Percentiles rank a stretch among this genome's conserved stretches.
These are phyloP conservation scores for Oemleria cerasiformis DNA, from an alignment of 306 rosid genomes.

Conservation along the genomic window DNA sequence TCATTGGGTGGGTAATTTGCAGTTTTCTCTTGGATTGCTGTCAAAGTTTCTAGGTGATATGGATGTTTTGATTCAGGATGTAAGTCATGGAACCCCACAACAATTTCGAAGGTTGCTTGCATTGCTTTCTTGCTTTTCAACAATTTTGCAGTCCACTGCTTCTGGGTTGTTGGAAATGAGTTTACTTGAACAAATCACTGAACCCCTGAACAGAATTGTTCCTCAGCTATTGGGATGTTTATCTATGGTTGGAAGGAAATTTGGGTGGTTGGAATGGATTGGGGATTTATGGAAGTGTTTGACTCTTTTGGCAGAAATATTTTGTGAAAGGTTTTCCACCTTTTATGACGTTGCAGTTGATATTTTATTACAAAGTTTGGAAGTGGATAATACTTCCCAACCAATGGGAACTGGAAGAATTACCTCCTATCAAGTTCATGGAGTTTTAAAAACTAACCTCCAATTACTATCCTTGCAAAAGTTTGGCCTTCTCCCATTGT, in stretches of 20 bases:
- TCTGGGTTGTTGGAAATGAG: constrained; percentile 88
- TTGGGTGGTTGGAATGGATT: constrained; percentile 93
- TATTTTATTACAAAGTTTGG: constrained; percentile 73
- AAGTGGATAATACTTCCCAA: constrained; percentile 34
- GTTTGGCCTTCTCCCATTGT: constrained; percentile 66
- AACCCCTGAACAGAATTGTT: constrained; percentile 63
- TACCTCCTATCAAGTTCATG: constrained; percentile 73
- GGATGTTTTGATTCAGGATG: constrained; percentile 92
- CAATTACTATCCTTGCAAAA: constrained; percentile 84
- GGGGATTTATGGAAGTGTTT: constrained; percentile 90
- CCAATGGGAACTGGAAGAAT: constrained; percentile 48
- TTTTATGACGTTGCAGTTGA: constrained; percentile 68
- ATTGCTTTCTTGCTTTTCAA: constrained; percentile 73
- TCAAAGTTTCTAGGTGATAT: constrained; percentile 90
- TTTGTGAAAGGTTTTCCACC: constrained; percentile 65
- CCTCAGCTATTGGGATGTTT: constrained; percentile 77
- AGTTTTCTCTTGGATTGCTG: constrained; percentile 70
- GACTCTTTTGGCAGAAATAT: constrained; percentile 87
- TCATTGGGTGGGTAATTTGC: constrained; percentile 86
- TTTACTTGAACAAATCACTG: constrained; percentile 74
- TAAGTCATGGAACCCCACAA: constrained; percentile 68
- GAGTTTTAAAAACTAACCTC: constrained; percentile 88
- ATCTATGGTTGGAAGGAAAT: constrained; percentile 76
- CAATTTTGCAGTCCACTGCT: constrained; percentile 82
- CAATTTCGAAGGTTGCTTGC: constrained; percentile 80